Percentiles rank a stretch among this genome's conserved stretches.
Evolutionary conservation across 805 yeast genomes (phyloP).

Genomic region (Debaryomyces hansenii): DNA sequence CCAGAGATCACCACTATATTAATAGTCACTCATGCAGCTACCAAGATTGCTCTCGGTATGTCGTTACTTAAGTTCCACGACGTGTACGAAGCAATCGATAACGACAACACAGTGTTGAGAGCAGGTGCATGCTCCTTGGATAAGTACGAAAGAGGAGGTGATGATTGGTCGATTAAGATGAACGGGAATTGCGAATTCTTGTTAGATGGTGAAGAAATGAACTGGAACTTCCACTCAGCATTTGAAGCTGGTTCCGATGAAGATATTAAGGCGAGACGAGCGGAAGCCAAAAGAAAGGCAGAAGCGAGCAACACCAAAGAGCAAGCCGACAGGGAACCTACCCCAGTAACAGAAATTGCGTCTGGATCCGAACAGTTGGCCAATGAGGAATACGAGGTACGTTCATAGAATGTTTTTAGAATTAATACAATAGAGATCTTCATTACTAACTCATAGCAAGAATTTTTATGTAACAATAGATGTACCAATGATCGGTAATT

Average conservation of each 20-base stretch:
- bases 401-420: slow-evolving; percentile 14
- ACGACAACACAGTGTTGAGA: slow-evolving; percentile 42
- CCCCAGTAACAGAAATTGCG: slow-evolving; percentile 17
- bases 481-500: slow-evolving; percentile 23
- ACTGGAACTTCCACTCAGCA: slow-evolving; percentile 78
- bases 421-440: slow-evolving; percentile 5
- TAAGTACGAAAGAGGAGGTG: slow-evolving; percentile 39
- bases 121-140: slow-evolving; percentile 89
- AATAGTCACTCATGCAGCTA: slow-evolving; percentile 91
- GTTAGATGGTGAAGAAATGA: slow-evolving; percentile 83
- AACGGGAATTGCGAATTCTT: slow-evolving; percentile 78
- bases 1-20: slow-evolving; percentile 66
- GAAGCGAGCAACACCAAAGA: slow-evolving; percentile 53
- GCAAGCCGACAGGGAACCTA: slow-evolving; percentile 12
- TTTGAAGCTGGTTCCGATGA: slow-evolving; percentile 91
- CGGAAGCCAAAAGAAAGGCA: slow-evolving; percentile 9
- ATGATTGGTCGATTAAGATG: slow-evolving; percentile 59
- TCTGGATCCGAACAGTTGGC: slow-evolving; percentile 11
- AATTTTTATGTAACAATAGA: slow-evolving; percentile 35
- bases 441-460: slow-evolving; percentile 26
- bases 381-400: slow-evolving; percentile 24
- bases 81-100: slow-evolving; percentile 53
- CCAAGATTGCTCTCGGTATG: slow-evolving; percentile 86
- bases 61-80: slow-evolving; percentile 55
- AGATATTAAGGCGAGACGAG: slow-evolving; percentile 62